Base-by-base conservation (phyloP, 495 filamentous ascomycete species). In the Hyaloscypha bicolor region DNA sequence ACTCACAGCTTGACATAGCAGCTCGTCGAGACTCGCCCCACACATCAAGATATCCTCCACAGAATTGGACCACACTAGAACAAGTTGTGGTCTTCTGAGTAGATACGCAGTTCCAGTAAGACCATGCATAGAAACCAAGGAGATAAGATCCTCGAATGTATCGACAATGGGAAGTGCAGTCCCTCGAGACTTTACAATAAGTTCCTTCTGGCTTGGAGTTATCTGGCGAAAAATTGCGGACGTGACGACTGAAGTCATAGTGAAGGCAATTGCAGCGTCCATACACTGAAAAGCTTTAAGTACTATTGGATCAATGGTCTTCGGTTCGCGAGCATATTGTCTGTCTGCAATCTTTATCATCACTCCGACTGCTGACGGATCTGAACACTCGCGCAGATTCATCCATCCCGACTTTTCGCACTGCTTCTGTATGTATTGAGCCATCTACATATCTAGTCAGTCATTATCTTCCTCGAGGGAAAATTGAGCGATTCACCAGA, bases 51-150 rank as follows among this genome's bases (percentile, higher is more conserved):
- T 77, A 21, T 68, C 71, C 62, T 77, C 74, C 2, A 79, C 69
- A 22, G 75, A 73, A 31, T 79, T 75, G n/a, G 74, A 71, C 79
- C 79, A 79, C 42, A 79, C 70, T 16, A 81, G 67, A 9, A 81
- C 70, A 35, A 79, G 63, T n/a, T 69, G 62, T 64, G 80, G 78
- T 63, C 76, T 69, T 62, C 76, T 62, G 29, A 76, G 62, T 9
- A 80, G 68, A 52, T 73, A 76, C 4, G 72, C 69, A 63, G 77
- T 78, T 19, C 71, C 59, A 30, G 19, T 29, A 29, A 69, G 67
- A 48, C 72, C 71, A 57, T 74, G 72, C 4, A 77, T 65, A n/a
- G 42, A 22, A 19, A 42, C 57, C 4, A 63, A 65, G 6, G 63
- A 70, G 25, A 63, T 68, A 31, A 77, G 55, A 35, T 69, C 62